phyloP scores from a whole-genome alignment of 495 filamentous ascomycete species.

The Aspergillus sclerotioniger region DNA sequence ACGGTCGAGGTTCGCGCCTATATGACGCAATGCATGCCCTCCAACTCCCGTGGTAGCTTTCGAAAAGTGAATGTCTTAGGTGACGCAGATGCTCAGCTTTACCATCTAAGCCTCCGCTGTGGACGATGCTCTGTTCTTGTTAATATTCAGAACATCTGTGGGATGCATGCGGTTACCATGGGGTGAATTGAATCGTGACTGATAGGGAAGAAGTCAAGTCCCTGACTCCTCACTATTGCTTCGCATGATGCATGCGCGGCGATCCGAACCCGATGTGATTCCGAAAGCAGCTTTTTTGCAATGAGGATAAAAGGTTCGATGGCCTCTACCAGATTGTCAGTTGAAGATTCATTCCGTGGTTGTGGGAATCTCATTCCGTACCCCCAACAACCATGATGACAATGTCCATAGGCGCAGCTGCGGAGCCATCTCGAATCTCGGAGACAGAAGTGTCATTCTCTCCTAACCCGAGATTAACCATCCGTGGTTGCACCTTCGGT shows the following conservation, averaged over 20 bases:
- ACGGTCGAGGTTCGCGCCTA: neutral
- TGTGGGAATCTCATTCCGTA: neutral
- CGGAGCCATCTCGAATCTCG: neutral
- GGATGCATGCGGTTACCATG: conserved; percentile 3
- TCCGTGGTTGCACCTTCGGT: neutral
- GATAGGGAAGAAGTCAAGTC: conserved; percentile 15
- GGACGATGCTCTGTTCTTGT: neutral
- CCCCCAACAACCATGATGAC: conserved; percentile 14
- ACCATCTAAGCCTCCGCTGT: neutral
- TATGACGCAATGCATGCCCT: conserved; percentile 9
- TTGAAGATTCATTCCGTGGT: too few species aligned
- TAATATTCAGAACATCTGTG: neutral
- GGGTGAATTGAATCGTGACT: conserved; percentile 11
- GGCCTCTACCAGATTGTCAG: conserved; percentile 1
- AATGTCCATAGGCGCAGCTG: conserved; percentile 2
- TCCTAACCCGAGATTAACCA: neutral
- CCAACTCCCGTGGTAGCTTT: conserved; percentile 8
- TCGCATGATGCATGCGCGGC: conserved; percentile 8
- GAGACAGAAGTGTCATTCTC: neutral
- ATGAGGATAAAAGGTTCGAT: conserved; percentile 6
- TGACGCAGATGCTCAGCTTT: neutral
- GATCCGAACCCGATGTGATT: conserved; percentile 10
- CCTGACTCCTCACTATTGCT: neutral
- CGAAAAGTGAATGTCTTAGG: neutral
- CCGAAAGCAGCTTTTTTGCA: neutral